Evolutionary conservation across 306 rosid species (phyloP).

Genomic region (Cicer yamashitae): DNA sequence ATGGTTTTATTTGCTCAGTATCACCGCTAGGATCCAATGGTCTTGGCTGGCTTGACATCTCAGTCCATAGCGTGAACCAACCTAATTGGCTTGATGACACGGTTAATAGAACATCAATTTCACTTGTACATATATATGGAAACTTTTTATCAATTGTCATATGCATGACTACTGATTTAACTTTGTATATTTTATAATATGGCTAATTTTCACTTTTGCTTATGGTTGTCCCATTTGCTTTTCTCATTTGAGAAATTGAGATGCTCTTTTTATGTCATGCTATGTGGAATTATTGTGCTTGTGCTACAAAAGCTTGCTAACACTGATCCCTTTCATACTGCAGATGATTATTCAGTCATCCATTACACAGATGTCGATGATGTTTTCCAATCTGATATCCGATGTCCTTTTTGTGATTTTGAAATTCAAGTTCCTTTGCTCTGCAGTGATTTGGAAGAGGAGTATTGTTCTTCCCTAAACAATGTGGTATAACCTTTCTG

Average conservation of each 20-base stretch:
- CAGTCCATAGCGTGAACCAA: neutral
- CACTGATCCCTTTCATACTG: constrained; percentile 14
- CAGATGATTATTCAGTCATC: constrained; percentile 51
- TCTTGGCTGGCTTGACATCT: too few species aligned
- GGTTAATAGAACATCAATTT: neutral
- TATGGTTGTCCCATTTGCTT: neutral
- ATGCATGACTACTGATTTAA: neutral
- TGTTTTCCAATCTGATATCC: constrained; percentile 59
- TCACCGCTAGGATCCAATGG: too few species aligned
- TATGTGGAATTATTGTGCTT: constrained; percentile 17
- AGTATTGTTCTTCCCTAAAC: constrained; percentile 77
- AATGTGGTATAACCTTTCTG: constrained; percentile 63
- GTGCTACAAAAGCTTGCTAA: constrained; percentile 32
- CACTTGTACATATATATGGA: neutral
- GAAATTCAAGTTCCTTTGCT: constrained; percentile 69
- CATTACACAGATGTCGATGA: constrained; percentile 72
- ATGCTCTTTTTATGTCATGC: constrained; percentile 16
- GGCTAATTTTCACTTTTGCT: neutral
- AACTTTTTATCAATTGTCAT: constrained; percentile 3
- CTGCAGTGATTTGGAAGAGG: constrained; percentile 79
- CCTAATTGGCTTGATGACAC: neutral
- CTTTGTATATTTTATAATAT: neutral
- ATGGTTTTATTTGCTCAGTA: too few species aligned
- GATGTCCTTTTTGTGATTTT: constrained; percentile 88
- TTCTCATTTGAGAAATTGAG: constrained; percentile 17